Percentiles rank a stretch among this genome's conserved stretches.
phyloP scores from a whole-genome alignment of 305 asterid genomes.

The Striga hermonthica region DNA sequence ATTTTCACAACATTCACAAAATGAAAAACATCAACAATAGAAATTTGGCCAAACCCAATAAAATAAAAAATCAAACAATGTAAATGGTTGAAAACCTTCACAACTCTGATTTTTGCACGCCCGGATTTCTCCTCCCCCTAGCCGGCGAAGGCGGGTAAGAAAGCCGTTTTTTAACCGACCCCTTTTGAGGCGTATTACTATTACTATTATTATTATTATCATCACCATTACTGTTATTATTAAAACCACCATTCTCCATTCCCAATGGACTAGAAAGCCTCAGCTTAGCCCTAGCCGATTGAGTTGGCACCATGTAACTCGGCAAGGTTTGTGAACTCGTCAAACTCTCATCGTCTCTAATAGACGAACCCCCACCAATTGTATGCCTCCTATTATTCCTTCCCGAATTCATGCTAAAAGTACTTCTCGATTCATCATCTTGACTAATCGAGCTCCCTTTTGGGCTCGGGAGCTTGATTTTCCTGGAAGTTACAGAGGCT shows the following conservation, averaged over 20 bases:
- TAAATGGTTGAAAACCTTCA: too few species aligned
- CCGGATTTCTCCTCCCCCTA: constrained; percentile 64
- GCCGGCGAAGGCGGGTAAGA: constrained; percentile 89
- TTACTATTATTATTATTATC: constrained; percentile 36
- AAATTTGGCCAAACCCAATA: too few species aligned
- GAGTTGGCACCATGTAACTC: constrained; percentile 77
- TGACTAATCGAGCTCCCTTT: constrained; percentile 51
- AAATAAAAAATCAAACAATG: too few species aligned
- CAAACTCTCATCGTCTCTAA: constrained; percentile 87
- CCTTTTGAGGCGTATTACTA: constrained; percentile 51
- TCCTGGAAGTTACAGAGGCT: constrained; percentile 42
- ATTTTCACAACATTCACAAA: too few species aligned
- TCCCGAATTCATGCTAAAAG: constrained; percentile 62
- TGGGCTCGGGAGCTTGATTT: constrained; percentile 63
- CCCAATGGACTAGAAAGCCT: constrained; percentile 64
- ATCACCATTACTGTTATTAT: too few species aligned
- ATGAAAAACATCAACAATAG: too few species aligned
- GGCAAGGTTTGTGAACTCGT: constrained; percentile 73
- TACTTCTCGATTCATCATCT: constrained; percentile 77
- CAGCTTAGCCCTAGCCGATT: constrained; percentile 81
- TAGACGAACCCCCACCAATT: constrained; percentile 75
- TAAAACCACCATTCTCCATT: constrained; percentile 42
- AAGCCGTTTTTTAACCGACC: constrained; percentile 64
- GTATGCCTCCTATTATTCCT: constrained; percentile 71
- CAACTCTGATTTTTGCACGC: constrained; percentile 41